Percentiles rank a stretch among this genome's conserved stretches.
Conservation (phyloP, 345 rosid species). For the Gossypium turneri region DNA sequence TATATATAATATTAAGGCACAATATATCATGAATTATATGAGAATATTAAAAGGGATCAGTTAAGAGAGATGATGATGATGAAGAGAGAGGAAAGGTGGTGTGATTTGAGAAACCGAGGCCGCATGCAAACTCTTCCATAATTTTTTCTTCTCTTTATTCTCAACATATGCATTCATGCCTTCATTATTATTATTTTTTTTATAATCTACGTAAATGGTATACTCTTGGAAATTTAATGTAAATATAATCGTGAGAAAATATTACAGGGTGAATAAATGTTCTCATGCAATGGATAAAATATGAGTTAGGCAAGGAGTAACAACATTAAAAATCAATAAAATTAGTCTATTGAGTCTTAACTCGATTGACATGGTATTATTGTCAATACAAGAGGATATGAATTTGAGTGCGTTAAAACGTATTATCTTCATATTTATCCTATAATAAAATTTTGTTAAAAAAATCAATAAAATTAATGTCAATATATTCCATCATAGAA, state of each 20-base stretch:
- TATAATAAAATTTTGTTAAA: no score
- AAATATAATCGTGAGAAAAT: not conserved
- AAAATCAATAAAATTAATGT: no score
- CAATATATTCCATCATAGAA: no score
- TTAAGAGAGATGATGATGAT: not conserved
- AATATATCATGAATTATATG: not conserved
- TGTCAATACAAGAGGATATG: rapidly evolving
- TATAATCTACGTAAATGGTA: not conserved
- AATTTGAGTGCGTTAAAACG: rapidly evolving
- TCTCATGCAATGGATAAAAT: no score
- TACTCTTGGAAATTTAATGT: not conserved
- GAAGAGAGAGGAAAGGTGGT: not conserved
- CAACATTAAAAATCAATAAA: no score
- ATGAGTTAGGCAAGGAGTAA: no score
- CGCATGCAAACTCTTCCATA: not conserved
- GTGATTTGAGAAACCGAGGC: not conserved
- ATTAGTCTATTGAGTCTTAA: no score
- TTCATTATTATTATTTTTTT: not conserved
- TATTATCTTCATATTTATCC: no score
- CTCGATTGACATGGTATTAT: rapidly evolving
- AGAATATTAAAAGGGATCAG: not conserved
- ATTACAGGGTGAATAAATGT: no score
- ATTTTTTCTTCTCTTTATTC: not conserved
- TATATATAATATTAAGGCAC: not conserved
- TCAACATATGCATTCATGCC: not conserved